Conservation (phyloP, 2,329 filamentous ascomycete genomes). For the Diaporthe ilicicola region DNA sequence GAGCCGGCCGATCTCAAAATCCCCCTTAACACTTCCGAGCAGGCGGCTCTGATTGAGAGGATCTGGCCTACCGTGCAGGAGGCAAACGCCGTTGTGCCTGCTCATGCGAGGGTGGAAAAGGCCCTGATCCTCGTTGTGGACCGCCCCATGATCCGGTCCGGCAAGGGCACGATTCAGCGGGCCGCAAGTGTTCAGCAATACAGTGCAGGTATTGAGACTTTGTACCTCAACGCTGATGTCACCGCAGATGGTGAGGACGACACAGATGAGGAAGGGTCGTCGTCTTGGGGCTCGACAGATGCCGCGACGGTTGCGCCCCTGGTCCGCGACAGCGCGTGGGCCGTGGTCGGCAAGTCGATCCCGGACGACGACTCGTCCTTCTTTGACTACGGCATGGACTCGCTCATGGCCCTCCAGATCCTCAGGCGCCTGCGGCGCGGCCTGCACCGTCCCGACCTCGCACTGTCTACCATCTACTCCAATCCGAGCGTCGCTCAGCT, state of each 20-base stretch:
- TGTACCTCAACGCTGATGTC: constrained; percentile 1
- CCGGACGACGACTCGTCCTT: constrained; percentile 32
- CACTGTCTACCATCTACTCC: too few relatives aligned
- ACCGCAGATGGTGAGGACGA: neutral
- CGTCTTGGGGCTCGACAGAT: neutral
- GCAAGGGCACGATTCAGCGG: constrained; percentile 47
- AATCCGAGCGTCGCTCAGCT: too few relatives aligned
- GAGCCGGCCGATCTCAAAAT: constrained; percentile 45
- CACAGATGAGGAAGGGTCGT: too few relatives aligned
- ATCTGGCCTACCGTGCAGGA: constrained; percentile 24
- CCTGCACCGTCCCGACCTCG: too few relatives aligned
- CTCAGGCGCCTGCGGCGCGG: too few relatives aligned
- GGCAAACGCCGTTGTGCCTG: constrained; percentile 20
- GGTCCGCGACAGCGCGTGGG: neutral
- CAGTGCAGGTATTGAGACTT: constrained; percentile 1
- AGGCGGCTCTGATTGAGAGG: constrained; percentile 33
- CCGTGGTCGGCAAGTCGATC: constrained; percentile 13
- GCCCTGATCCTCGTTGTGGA: constrained; percentile 49
- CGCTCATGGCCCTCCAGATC: constrained; percentile 35
- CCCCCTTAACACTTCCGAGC: constrained; percentile 40
- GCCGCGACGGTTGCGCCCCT: neutral
- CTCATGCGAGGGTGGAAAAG: constrained; percentile 43
- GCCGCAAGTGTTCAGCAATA: constrained; percentile 33
- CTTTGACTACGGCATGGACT: constrained; percentile 36
- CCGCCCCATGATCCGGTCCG: constrained; percentile 53